Base-by-base conservation (phyloP, 441 rosid genomes). In the Erodium moschatum region DNA sequence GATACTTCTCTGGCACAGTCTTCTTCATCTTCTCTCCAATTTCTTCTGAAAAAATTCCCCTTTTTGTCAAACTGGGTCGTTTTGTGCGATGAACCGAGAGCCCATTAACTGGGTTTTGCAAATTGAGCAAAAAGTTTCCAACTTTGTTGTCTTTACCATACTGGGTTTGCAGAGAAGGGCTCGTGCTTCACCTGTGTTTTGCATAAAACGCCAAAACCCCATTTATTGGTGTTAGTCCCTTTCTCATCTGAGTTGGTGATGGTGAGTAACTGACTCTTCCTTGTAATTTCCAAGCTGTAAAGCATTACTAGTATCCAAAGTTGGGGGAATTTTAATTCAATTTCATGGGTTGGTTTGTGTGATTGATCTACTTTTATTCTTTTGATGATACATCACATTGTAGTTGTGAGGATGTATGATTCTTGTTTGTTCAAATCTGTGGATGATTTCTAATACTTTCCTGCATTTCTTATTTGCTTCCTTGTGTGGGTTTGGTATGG, bases 281-380 rank as follows among this genome's bases (percentile, higher is more conserved):
- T 79, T 48, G 52, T 65, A 48, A 35, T 70, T 71, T 62, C 70
- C 74, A n/a, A 73, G 79, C 76, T 76, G 78, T 78, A 44, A 75
- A 20, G 19, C 58, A 50, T 50, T 50, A 15, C 8, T 6, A 0
- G 19, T n/a, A 5, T 50, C 8, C 16, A 40, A 48, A 48, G 54
- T 48, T 48, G 54, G 54, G 54, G 54, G 15, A 11, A n/a, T n/a
- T 48, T 48, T 48, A 48, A 48, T 12, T 48, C 5, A n/a, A 10
- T 40, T 44, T 11, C 50, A 12, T 44, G 3, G 50, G 3, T 8
- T 44, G 50, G 50, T 44, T 44, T 44, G 54, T 48, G 54, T 48
- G 54, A 48, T 48, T 48, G 54, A 48, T 48, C 18, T 48, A 48
- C 11, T 48, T 48, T 13, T 48, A 48, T 13, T 13, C 18, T 48